These are phyloP conservation scores for Dothideomycetes sp. DNA, from an alignment of 2,329 filamentous ascomycete species.

Conservation along the genomic window DNA sequence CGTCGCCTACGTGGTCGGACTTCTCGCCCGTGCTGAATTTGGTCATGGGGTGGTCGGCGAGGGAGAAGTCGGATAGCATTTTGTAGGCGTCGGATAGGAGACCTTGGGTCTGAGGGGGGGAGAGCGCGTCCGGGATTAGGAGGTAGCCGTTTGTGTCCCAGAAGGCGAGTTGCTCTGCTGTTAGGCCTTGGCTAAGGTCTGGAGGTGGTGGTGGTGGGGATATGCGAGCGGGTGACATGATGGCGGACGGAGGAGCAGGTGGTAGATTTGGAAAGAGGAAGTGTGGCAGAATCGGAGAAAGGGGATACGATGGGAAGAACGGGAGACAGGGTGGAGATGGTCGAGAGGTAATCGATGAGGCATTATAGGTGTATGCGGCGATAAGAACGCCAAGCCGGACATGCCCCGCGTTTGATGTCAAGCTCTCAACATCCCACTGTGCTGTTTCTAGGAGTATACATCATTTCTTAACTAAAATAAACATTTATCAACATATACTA, in stretches of 20 bases:
- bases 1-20: constrained; percentile 76
- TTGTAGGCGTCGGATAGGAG: constrained; percentile 65
- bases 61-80: constrained; percentile 63
- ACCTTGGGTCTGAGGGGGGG: constrained; percentile 49
- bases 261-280: no score
- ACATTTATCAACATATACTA: no score
- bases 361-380: no score
- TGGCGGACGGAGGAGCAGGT: not conserved
- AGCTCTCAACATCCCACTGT: no score
- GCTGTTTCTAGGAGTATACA: no score
- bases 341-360: no score
- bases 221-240: constrained; percentile 18
- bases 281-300: no score
- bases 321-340: no score
- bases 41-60: constrained; percentile 84
- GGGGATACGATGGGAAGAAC: not conserved
- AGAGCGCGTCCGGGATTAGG: constrained; percentile 68
- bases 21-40: constrained; percentile 76
- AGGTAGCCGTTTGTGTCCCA: constrained; percentile 85
- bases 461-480: no score
- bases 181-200: constrained; percentile 44
- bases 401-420: no score
- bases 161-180: constrained; percentile 54
- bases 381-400: no score
- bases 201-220: constrained; percentile 15